Percentiles rank a stretch among this genome's conserved stretches.
These are phyloP conservation scores for Heterobasidion occidentale DNA, from an alignment of 1,284 basidiomycete species.

Conservation along the genomic window DNA sequence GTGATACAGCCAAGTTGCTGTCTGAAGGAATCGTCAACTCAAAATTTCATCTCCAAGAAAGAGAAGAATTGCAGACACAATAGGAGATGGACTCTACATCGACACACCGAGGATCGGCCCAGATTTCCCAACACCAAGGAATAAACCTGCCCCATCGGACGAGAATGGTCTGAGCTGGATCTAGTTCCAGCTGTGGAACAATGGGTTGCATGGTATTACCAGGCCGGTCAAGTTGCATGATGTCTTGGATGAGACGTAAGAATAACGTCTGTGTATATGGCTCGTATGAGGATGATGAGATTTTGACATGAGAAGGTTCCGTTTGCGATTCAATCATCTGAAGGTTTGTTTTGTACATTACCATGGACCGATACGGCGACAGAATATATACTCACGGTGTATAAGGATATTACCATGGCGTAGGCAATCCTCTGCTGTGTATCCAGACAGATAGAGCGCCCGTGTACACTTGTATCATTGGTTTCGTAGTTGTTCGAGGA, in stretches of 20 bases:
- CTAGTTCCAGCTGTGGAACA: constrained; percentile 24
- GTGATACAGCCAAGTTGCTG: constrained; percentile 40
- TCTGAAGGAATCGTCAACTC: constrained; percentile 27
- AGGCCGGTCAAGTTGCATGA: constrained; percentile 23
- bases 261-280: constrained; percentile 39
- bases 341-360: neutral
- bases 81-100: constrained; percentile 39
- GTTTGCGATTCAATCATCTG: constrained; percentile 16
- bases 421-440: constrained; percentile 21
- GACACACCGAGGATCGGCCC: constrained; percentile 44
- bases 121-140: constrained; percentile 58
- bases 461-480: neutral
- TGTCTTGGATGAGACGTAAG: constrained; percentile 35
- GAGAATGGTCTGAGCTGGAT: constrained; percentile 39
- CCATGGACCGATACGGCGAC: neutral
- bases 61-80: constrained; percentile 33
- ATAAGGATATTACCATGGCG: constrained; percentile 48
- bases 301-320: neutral
- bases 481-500: neutral
- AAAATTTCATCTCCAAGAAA: neutral
- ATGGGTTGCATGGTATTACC: constrained; percentile 11
- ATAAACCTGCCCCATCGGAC: constrained; percentile 43
- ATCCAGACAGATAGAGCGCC: neutral
- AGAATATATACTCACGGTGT: constrained; percentile 36
- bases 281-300: constrained; percentile 21